Evolutionary conservation across 164 flowering plant genomes (phyloP).

Genomic region (Vitis rotundifolia): DNA sequence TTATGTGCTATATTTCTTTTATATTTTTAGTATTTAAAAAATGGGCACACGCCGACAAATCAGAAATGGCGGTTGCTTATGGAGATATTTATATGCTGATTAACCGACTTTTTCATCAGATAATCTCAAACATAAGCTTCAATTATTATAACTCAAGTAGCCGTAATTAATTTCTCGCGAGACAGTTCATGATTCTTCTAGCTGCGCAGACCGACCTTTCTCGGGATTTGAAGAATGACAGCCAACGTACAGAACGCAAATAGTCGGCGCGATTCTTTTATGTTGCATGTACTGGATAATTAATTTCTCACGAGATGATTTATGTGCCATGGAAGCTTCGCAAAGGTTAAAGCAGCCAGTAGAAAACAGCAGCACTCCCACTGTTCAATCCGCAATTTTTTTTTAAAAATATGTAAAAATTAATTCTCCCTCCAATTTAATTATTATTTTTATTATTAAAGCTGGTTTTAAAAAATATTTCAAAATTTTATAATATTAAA

Average conservation of each 20-base stretch:
- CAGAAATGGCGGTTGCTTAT: slow-evolving; percentile 24
- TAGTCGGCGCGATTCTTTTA: slow-evolving; percentile 28
- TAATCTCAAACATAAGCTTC: slow-evolving; percentile 22
- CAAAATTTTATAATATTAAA: too few species aligned
- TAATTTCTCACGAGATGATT: not conserved
- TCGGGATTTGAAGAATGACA: slow-evolving; percentile 46
- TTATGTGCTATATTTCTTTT: not conserved
- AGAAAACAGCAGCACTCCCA: too few species aligned
- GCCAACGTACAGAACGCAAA: slow-evolving; percentile 43
- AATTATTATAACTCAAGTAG: not conserved
- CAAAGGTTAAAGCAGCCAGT: too few species aligned
- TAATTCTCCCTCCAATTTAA: too few species aligned
- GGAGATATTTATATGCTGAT: slow-evolving; percentile 3
- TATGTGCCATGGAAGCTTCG: not conserved
- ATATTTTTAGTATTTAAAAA: not conserved
- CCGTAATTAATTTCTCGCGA: slow-evolving; percentile 2
- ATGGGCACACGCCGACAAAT: slow-evolving; percentile 30
- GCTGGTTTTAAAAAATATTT: too few species aligned
- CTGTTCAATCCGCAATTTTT: too few species aligned
- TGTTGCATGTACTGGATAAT: not conserved
- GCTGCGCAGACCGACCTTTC: slow-evolving; percentile 35
- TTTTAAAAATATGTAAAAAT: too few species aligned
- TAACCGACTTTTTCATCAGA: slow-evolving; percentile 24
- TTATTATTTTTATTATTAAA: too few species aligned
- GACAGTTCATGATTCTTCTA: slow-evolving; percentile 22